Evolutionary conservation across 2,329 filamentous ascomycete genomes (phyloP), one percentile per base, ranked within the genome.

Genomic region (Aspergillus fumigatiaffinis): DNA sequence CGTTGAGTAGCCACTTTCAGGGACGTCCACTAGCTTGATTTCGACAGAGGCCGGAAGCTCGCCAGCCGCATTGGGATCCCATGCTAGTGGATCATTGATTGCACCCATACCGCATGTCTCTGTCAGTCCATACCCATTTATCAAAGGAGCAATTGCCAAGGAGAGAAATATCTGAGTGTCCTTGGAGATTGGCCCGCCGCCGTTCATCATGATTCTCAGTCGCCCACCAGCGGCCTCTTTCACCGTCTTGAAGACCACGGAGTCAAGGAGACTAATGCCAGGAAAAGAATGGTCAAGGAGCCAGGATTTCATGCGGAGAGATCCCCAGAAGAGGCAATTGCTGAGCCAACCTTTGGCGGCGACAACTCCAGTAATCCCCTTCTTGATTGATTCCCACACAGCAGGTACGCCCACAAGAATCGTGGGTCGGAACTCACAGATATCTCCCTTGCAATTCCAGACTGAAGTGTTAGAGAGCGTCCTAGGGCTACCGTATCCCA

Each of bases 301-400:
- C 73, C 86, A 85, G 65, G 77, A 77, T 76, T 88, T 88, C 49
- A 83, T 79, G 28, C 80, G 77, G 73, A 85, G 76, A 12, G 84
- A 85, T 52, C 81, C 84, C 85, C 85, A 88, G 82, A 99, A 99
- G 60, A 97, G 77, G 67, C 87, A 87, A 75, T 92, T 91, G 67
- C 80, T 77, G 62, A 93, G 80, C 68, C 25, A 26, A 26, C 25
- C 25, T 26, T 26, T 26, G 25, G 25, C 25, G 25, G 25, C 25
- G 25, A 26, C 4, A 7, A 26, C 25, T 5, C 25, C 25, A 26
- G 25, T 26, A 26, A 99, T 90, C 53, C 94, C 94, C 81, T 99
- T 99, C 81, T 92, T 93, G 68, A 99, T 89, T 1, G 91, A 92
- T 78, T 99, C 94, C 92, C 93, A 99, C 32, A 99, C 89, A 57